Base-by-base conservation (phyloP, 768 basidiomycete species). In the Thelephora ganbajun region DNA sequence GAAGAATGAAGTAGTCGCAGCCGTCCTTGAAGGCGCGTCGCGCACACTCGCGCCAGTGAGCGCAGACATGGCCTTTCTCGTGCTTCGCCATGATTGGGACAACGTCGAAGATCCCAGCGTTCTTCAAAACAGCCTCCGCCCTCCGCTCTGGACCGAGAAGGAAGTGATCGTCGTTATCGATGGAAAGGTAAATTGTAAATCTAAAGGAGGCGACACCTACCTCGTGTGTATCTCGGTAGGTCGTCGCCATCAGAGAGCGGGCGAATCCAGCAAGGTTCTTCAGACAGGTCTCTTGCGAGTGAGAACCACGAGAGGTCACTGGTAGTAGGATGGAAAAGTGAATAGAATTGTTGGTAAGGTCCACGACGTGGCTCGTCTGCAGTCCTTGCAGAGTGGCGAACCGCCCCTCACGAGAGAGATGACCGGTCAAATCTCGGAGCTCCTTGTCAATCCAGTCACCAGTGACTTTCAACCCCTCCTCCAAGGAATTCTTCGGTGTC, bases 301-400 rank as follows among this genome's bases (percentile, higher is more conserved):
- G 26, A 0, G 58, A 57, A 3, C 72, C 70, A 1, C 71, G 65
- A 6, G 77, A 79, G 0, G 77, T 79, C 53, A 80, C 67, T 2
- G 78, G 78, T 6, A 80, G 68, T 2, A 79, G 63, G 36, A 79
- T 63, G 1, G 71, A 78, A 53, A 77, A 75, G 5, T 59, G 66
- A 45, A 65, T 60, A 2, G 57, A 57, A 19, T 60, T 56, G 0
- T 57, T 48, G 5, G 57, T 51, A 6, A 78, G 60, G 41, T 67
- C 48, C 22, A 76, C 50, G 7, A 75, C 42, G 39, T 63, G 50
- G 51, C 75, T 76, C 34, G 35, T 41, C 14, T 57, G 56, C 36
- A 68, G 55, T 9, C 16, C 49, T 16, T 52, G 46, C 34, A 70
- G 51, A 34, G 51, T 39, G 1, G 51, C 33, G 6, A 12, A 14